Base-by-base conservation (phyloP, 257 asterid species). In the Petunia axillaris region DNA sequence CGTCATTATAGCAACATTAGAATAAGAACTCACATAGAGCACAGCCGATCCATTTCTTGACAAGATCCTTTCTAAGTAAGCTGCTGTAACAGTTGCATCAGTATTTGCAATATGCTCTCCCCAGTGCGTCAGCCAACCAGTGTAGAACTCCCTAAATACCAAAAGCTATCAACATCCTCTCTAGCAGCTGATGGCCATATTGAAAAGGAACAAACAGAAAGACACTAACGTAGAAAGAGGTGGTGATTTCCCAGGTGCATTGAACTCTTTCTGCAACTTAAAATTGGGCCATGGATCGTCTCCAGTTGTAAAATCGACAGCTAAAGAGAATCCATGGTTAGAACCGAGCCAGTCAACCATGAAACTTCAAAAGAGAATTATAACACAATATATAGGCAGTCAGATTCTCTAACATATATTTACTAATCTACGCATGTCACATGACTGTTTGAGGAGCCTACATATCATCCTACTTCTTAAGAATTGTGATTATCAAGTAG, bases 71-170 rank as follows among this genome's bases (percentile, higher is more conserved):
- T 91, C 99, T 87, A 95, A 86, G 88, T 83, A 85, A 58, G 80
- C 50, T 81, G 98, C 97, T 43, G 98, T 92, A 78, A 78, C 87
- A 82, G 83, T 59, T 65, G 99, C 96, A 87, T 84, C 97, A 11
- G 99, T 92, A 80, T 85, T 91, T 74, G 98, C 97, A 77, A 87
- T 86, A 13, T 82, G 89, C 85, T 95, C 99, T 80, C 96, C 96
- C 99, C 98, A 93, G 81, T 95, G 99, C 15, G 99, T 93, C 81
- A 95, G 97, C 99, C 98, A 95, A 55, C 99, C 99, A 54, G 99
- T 93, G 77, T 95, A 95, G 81, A 93, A 95, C 88, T 95, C 99
- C 64, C 99, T 95, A 85, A 82, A 89, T 25, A 75, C 82, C 63
- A 63, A 70, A 64, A 52, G 71, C 43, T 68, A 81, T 50, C 75